Evolutionary conservation across 1,139 yeast genomes (phyloP), one percentile per base, ranked within the genome.

Genomic region (Blastobotrys petasosporus): DNA sequence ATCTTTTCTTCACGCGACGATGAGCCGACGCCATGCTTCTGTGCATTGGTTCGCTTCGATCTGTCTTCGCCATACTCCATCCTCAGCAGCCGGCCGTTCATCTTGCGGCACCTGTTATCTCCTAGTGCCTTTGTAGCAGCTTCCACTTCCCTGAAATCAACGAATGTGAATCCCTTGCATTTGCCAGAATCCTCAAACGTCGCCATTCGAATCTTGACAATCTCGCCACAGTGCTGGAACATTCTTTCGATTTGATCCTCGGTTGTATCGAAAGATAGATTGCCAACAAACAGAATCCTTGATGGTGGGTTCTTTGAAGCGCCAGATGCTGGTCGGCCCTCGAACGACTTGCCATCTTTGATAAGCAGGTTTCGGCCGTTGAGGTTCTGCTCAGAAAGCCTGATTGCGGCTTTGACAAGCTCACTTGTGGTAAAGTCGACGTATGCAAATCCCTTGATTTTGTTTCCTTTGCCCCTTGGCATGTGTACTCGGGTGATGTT

Each of bases 21-120:
- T 20, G 25, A 20, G 25, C 25, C 25, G 7, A 20, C 25, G 25
- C 25, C 63, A 55, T 51, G 58, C 51, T 65, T 61, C 41, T 62
- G 60, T 42, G 68, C 71, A 48, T 83, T 83, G 39, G 74, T 71
- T 62, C 94, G 76, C 66, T 85, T 83, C 36, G 95, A 83, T 68
- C 98, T 76, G 64, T 92, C 97, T 67, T 92, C 96, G 54, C 98
- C 98, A 58, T 71, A 92, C 65, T 92, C 97, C 76, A 92, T 73
- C 68, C 96, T 76, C 56, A 92, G 68, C 4, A 80, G 80, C 61
- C 97, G 75, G 51, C 84, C 85, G 50, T 85, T 79, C 50, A 87
- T 70, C 53, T 72, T 78, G 58, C 77, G 77, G 51, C 88, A 80
- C 16, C 75, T 59, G 61, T 80, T 84, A 52, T 88, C 92, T 54